Evolutionary conservation across 495 filamentous ascomycete species (phyloP).

Genomic region (Penicillium diatomitis): DNA sequence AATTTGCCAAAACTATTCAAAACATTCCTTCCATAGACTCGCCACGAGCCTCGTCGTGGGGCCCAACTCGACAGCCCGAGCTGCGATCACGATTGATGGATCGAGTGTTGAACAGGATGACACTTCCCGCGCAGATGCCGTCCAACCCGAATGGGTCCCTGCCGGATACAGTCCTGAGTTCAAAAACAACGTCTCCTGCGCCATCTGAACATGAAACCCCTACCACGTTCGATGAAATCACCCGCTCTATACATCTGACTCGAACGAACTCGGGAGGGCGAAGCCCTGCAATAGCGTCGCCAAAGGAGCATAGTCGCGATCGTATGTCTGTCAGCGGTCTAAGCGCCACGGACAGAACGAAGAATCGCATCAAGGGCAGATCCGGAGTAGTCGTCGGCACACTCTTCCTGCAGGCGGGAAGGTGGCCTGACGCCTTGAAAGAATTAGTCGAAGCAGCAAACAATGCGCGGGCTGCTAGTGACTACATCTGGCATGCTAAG

Average conservation of each 20-base stretch:
- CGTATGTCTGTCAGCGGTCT: slow-evolving; percentile 78
- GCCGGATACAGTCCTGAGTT: slow-evolving; percentile 45
- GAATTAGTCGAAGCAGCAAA: slow-evolving; percentile 74
- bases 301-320: slow-evolving; percentile 55
- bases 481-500: slow-evolving; percentile 96
- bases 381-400: slow-evolving; percentile 74
- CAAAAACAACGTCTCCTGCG: slow-evolving; percentile 35
- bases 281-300: slow-evolving; percentile 25
- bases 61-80: slow-evolving; percentile 36
- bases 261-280: slow-evolving; percentile 28
- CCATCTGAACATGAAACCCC: slow-evolving; percentile 47
- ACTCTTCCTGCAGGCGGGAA: slow-evolving; percentile 77
- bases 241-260: slow-evolving; percentile 38
- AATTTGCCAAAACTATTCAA: slow-evolving; percentile 77
- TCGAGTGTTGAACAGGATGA: slow-evolving; percentile 57
- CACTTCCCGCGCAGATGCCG: slow-evolving; percentile 58
- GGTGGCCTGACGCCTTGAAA: slow-evolving; percentile 82
- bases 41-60: slow-evolving; percentile 45
- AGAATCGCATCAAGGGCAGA: slow-evolving; percentile 75
- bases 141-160: slow-evolving; percentile 42
- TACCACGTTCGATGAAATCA: slow-evolving; percentile 65
- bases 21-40: slow-evolving; percentile 72
- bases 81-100: slow-evolving; percentile 37
- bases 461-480: slow-evolving; percentile 69
- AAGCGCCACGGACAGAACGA: slow-evolving; percentile 70